phyloP scores from a whole-genome alignment of 106 monocot species.

The Ottelia alismoides region DNA sequence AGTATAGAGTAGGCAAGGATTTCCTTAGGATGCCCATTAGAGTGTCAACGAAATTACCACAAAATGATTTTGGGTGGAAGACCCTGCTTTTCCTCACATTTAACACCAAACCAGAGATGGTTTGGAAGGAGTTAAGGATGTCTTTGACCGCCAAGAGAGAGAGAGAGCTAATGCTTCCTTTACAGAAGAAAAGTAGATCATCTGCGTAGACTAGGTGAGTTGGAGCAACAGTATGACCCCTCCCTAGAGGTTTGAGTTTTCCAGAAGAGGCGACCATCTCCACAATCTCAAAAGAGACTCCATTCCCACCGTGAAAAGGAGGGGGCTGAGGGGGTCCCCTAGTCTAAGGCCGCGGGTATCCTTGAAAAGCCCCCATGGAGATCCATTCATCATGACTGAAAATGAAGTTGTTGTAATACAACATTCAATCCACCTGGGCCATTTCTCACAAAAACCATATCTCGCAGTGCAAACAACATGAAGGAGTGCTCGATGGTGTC shows the following conservation, averaged over 20 bases:
- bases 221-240: background rate
- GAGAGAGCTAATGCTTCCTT: too few species aligned
- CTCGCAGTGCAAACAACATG: background rate
- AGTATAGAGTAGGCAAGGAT: too few species aligned
- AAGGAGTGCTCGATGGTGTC: background rate
- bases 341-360: background rate
- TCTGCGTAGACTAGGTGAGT: background rate
- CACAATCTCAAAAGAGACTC: background rate
- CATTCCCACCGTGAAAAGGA: background rate
- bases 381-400: background rate
- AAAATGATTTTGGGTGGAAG: too few species aligned
- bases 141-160: too few species aligned
- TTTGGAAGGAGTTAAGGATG: too few species aligned
- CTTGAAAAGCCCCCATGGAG: background rate
- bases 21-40: too few species aligned
- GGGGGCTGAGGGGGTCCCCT: background rate
- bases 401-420: background rate
- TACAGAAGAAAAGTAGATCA: background rate
- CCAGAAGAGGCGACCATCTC: background rate
- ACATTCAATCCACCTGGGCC: background rate
- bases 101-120: too few species aligned
- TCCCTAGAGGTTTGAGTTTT: background rate
- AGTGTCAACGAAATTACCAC: too few species aligned
- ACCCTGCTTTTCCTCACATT: too few species aligned
- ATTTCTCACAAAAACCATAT: background rate